Base-by-base conservation (phyloP, 495 filamentous ascomycete genomes). In the Trichoderma virens region DNA sequence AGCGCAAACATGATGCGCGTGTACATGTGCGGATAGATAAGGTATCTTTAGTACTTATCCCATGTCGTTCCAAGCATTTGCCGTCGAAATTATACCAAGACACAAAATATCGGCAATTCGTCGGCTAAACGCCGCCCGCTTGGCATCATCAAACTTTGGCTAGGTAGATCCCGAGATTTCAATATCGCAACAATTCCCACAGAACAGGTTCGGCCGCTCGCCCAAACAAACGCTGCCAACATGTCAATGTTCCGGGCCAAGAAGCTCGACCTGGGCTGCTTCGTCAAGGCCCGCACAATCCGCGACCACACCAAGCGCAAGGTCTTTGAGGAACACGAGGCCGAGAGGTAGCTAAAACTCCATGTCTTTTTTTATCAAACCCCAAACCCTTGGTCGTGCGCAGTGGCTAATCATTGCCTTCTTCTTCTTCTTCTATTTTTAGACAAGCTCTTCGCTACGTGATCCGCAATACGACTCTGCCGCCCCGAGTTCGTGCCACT, bases 401-500 rank as follows among this genome's bases (percentile, higher is more conserved):
- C n/a, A n/a, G n/a, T n/a, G n/a, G 51, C 28, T 14, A 30, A 56
- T n/a, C 25, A 16, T 56, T 20, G 23, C 28, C 13, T 28, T 20
- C n/a, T n/a, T 2, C 18, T 3, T 47, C 7, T n/a, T 8, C 31
- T 43, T 51, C 56, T 39, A 61, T 28, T 41, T 68, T 70, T 66
- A 96, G 94, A 73, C 94, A 98, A 90, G 94, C 95, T 31, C 88
- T 98, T 60, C 90, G 94, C 68, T 97, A 96, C 77, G 86, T 95
- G 67, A 88, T 96, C 75, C 91, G 89, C 73, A 98, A 98, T 76
- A 93, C 92, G 30, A 87, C 84, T 11, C 88, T 98, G 23, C 87
- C 92, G 7, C 79, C 84, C 60, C 86, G 93, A 67, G 86, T 86
- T 28, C 87, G 94, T 67, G 92, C 90, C 62, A 88, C 92, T 72